Evolutionary conservation across 225 moss, liverwort and hornwort species (phyloP).

Genomic region (Physcomitrium patens): DNA sequence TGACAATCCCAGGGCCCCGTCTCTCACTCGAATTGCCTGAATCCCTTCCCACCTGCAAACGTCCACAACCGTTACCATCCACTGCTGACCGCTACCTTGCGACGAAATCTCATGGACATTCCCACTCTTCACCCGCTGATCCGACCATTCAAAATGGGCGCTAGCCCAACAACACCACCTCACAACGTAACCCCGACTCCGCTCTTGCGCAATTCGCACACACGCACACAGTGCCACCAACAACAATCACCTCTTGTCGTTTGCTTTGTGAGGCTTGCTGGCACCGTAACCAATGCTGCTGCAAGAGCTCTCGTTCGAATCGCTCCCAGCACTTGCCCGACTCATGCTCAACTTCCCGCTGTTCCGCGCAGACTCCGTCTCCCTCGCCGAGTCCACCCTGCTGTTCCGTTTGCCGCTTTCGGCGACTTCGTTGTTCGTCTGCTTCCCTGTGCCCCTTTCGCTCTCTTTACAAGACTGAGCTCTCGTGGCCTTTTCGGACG

Average conservation of each 20-base stretch:
- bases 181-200: no score
- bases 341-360: slow-evolving; percentile 54
- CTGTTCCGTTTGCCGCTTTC: slow-evolving; percentile 42
- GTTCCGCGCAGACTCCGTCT: slow-evolving; percentile 31
- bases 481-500: slow-evolving; percentile 18
- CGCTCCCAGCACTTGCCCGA: slow-evolving; percentile 44
- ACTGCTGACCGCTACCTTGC: no score
- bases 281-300: slow-evolving; percentile 53
- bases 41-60: slow-evolving; percentile 75
- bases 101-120: no score
- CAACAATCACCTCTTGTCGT: slow-evolving; percentile 41
- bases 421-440: slow-evolving; percentile 33
- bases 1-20: slow-evolving; percentile 74
- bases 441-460: slow-evolving; percentile 30
- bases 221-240: not conserved
- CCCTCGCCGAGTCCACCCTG: slow-evolving; percentile 30
- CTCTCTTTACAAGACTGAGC: slow-evolving; percentile 28
- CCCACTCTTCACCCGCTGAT: no score
- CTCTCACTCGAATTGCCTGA: slow-evolving; percentile 57
- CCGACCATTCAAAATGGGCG: not conserved
- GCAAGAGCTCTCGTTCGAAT: slow-evolving; percentile 51
- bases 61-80: no score
- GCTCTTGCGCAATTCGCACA: no score
- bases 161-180: not conserved
- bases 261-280: slow-evolving; percentile 52